Conservation (phyloP, 2,329 filamentous ascomycete species). For the Penicillium sp. region DNA sequence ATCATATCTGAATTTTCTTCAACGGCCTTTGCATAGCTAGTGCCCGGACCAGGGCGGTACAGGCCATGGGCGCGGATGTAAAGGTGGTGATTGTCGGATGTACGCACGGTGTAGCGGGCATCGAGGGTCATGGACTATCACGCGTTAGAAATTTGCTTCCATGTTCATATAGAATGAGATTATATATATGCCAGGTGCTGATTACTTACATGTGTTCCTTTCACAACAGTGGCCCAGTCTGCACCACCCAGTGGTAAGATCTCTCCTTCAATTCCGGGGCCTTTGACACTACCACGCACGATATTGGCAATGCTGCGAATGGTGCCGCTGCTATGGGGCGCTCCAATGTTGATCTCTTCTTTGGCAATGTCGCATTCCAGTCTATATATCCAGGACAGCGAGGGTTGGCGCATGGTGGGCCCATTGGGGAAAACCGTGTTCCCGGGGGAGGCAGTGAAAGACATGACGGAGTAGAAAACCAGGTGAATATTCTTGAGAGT, state of each 20-base stretch:
- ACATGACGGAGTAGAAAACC: background rate
- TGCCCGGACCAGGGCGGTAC: constrained; percentile 26
- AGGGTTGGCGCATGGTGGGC: constrained; percentile 26
- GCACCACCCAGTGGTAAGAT: constrained; percentile 25
- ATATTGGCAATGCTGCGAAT: constrained; percentile 27
- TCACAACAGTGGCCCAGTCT: constrained; percentile 26
- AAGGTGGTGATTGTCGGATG: constrained; percentile 21
- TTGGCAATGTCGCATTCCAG: constrained; percentile 25
- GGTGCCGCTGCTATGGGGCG: constrained; percentile 22
- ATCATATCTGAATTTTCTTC: constrained; percentile 10
- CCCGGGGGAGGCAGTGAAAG: constrained; percentile 17
- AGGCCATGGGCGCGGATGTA: constrained; percentile 29
- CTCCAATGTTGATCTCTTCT: constrained; percentile 24
- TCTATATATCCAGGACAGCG: constrained; percentile 23
- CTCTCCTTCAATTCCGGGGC: constrained; percentile 21
- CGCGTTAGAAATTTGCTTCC: background rate
- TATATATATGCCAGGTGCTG: background rate
- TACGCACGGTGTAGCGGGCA: constrained; percentile 24
- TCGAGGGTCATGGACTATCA: constrained; percentile 27
- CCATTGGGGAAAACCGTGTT: constrained; percentile 24
- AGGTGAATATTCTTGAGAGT: background rate
- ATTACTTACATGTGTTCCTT: constrained; percentile 23
- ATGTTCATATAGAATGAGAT: too few relatives aligned
- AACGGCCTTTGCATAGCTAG: constrained; percentile 24
- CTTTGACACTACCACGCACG: constrained; percentile 24